These are phyloP conservation scores for Cylindrodendrum hubeiense DNA, from an alignment of 2,329 filamentous ascomycete species.

Conservation along the genomic window DNA sequence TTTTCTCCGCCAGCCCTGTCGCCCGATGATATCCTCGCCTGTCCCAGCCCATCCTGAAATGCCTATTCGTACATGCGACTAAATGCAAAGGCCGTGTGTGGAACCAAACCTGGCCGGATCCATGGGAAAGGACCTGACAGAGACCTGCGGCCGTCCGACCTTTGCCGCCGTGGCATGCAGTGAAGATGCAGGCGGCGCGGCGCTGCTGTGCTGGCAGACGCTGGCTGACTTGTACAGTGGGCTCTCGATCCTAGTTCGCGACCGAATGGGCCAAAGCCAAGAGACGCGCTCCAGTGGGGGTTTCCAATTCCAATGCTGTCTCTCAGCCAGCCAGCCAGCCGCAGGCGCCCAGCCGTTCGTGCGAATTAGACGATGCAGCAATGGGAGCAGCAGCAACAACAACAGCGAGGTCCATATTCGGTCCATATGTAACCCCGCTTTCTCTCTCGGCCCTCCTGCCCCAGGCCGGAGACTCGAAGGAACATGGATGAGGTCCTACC, in stretches of 20 bases:
- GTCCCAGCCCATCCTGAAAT: constrained; percentile 1
- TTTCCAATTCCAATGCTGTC: constrained; percentile 14
- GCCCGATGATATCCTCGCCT: constrained; percentile 2
- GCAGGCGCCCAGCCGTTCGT: constrained; percentile 27
- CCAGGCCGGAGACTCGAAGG: constrained; percentile 2
- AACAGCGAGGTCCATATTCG: constrained; percentile 14
- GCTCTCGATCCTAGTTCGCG: constrained; percentile 27
- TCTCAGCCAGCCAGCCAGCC: constrained; percentile 15
- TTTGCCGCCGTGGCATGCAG: constrained; percentile 32
- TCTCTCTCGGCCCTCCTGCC: constrained; percentile 5
- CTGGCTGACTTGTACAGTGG: constrained; percentile 33
- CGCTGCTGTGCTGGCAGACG: constrained; percentile 35
- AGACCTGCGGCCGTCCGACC: constrained; percentile 28
- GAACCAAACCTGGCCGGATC: constrained; percentile 18
- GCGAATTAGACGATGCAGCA: constrained; percentile 29
- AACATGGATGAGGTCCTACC: constrained; percentile 10
- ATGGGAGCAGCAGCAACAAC: constrained; percentile 8
- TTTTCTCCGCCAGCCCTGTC: constrained; percentile 24
- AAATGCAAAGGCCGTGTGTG: constrained; percentile 19
- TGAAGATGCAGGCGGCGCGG: constrained; percentile 23
- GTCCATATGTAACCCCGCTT: constrained; percentile 17
- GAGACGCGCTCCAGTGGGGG: constrained; percentile 28
- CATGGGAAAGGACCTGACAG: constrained; percentile 7
- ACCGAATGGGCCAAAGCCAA: constrained; percentile 20
- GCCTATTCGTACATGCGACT: constrained; percentile 11